Evolutionary conservation across 805 yeast genomes (phyloP), one percentile per base, ranked within the genome.

Genomic region (Tetrapisispora iriomotensis): DNA sequence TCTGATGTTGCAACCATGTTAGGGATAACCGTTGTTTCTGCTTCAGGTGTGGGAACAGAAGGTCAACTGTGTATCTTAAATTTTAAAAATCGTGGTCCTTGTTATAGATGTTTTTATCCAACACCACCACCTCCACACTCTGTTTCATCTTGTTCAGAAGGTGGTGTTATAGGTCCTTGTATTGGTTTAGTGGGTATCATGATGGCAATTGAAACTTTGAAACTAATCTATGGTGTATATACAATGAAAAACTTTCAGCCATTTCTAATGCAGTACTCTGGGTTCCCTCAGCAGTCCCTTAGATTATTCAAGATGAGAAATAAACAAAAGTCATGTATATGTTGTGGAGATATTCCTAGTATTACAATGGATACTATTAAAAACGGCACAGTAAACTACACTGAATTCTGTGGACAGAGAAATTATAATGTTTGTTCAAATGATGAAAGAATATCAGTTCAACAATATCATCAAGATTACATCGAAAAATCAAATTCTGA

Each of bases 91-190:
- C 38, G 44, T 3, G 95, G 95, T 0, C 99, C 99, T 0, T 92
- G 99, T 57, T 92, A 92, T 56, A 66, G 99, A 44, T 92, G 99
- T 56, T 77, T 88, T 60, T 85, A 83, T 49, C 97, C 98, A 0
- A 65, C 65, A 7, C 95, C 97, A 0, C 96, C 98, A 0, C 77
- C 88, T 1, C 83, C 95, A 1, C 79, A 75, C 42, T 68, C 82
- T 1, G 86, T 88, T 1, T 74, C 86, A 0, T 73, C 94, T 0
- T 92, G 99, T 51, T 75, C 83, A 12, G 97, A 87, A 60, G 94
- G 95, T 3, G 96, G 96, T 5, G 94, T 90, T 0, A 60, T 92
- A 20, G 98, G 98, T 0, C 95, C 97, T 0, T 92, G 88, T n/a
- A 94, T 92, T 40, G 99, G 98, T 0, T 50, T 86, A 1, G 75